Evolutionary conservation across 2,329 filamentous ascomycete species (phyloP), one percentile per base, ranked within the genome.

Genomic region (Trichoderma gracile): DNA sequence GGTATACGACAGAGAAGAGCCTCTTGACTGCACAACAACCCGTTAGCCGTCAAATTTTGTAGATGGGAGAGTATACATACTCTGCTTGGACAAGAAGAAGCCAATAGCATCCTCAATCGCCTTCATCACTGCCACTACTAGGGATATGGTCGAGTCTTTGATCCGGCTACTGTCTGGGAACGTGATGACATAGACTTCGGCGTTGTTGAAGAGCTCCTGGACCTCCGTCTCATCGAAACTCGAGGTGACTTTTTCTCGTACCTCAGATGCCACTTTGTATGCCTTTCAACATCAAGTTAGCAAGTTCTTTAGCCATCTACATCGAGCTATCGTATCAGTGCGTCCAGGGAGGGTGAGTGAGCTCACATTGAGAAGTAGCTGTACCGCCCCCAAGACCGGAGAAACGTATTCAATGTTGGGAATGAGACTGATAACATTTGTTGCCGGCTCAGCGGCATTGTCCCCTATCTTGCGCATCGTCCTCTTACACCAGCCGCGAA

Each of bases 91-190:
- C 45, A 55, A 14, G 33, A 63, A 63, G 27, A 63, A 63, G 6
- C 45, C 60, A 25, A 63, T 63, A 10, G 42, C 60, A 38, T 63
- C 52, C 15, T 63, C 60, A 12, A 63, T 42, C 15, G 60, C 60
- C 15, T 54, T 43, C 40, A 63, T 40, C 17, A 55, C 52, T 2
- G 60, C 47, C 14, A 55, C 38, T 21, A 63, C 52, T 5, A 63
- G 45, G 1, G 50, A 38, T 6, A 55, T 42, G 5, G 60, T 43
- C n/a, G 60, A 50, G 19, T 47, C 52, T 42, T 54, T 46, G 8
- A 63, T 33, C 17, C 40, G 54, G 21, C 15, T 46, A 14, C 43
- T 55, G 21, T 63, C 50, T 6, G 60, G 60, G 12, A 63, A 63
- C 3, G 60, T 63, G 6, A 55, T 55, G 19, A 63, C 19, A 21